Evolutionary conservation across 768 basidiomycete genomes (phyloP), one percentile per base, ranked within the genome.

Genomic region (Termitomyces bulborhizus): DNA sequence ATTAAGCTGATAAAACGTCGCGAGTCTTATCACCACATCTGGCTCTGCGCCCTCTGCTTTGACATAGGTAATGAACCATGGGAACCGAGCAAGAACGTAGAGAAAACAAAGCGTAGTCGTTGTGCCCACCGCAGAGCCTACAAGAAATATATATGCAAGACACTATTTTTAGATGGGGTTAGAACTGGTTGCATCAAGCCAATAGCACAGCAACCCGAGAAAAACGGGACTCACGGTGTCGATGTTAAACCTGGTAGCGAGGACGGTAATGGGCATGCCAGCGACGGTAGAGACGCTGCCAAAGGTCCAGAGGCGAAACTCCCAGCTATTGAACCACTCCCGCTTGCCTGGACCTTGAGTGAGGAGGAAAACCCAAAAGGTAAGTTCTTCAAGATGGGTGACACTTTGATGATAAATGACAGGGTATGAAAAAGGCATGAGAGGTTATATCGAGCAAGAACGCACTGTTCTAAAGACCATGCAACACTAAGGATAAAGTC

Each of bases 351-450:
- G 85, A 3, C 86, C 85, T 69, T 91, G 90, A 59, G 90, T 81
- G 31, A 90, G 76, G 21, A 93, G 77, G 67, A 92, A 93, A 29
- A 92, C 64, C 90, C 90, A 93, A 63, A 91, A 92, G 0, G 84
- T 75, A 13, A 92, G 76, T 65, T 90, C 89, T 83, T 93, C 90
- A 29, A 92, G 78, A 69, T 92, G 90, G 1, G 90, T 90, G 37
- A 88, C 77, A 13, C 88, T 90, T 57, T 16, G 5, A 5, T 37
- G 1, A 37, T 16, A 9, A 44, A 9, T 31, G 36, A 39, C 26
- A 44, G 47, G 60, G n/a, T 18, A 46, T 54, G 39, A 56, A 26
- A 5, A 39, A 54, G 34, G 43, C 46, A 54, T 45, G 12, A 53
- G 15, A 44, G 29, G n/a, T 55, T 31, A 60, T 34, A 11, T 47